Base-by-base conservation (phyloP, 176 grass and related monocot genomes). In the Cenchrus americanus region DNA sequence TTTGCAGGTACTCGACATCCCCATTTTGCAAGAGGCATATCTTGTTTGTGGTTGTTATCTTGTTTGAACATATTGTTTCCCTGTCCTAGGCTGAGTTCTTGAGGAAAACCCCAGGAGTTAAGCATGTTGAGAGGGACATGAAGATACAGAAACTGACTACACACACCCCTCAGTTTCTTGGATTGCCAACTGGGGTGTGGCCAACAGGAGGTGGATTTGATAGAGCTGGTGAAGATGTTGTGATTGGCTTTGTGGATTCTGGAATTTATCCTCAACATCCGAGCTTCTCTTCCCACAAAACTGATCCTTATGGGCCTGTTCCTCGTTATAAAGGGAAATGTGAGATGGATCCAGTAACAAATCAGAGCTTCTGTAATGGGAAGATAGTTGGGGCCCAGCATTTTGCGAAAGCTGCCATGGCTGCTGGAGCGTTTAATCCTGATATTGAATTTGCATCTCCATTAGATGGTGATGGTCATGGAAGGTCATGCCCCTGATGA, bases 371-470 rank as follows among this genome's bases (percentile, higher is more conserved):
- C 77, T 99, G 96, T 80, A 99, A 99, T 42, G 96, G 96, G n/a
- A 99, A 99, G 87, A 99, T 99, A 89, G 87, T 99, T 86, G 96
- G 96, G 14, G 96, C 93, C 5, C 93, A 99, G 54, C 96, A 99
- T 96, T 99, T 99, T 87, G 96, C 96, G 1, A 99, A 99, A 94
- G 96, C 96, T 88, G 93, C 93, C 30, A 96, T 99, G 76, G 91
- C 96, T 82, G 86, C 96, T 53, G 96, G 96, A 66, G 93, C 89
- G 0, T 99, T 99, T 80, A 96, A 99, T 83, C 96, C 96, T 3
- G 82, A 90, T 53, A 77, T 99, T 68, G 96, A 99, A 77, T 99
- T 94, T 88, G 91, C 96, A 64, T 99, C 96, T 77, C 93, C 96
- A 48, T 88, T 99, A 49, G 96, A 99, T 52, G 96, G 96, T 19